Evolutionary conservation across 1,284 basidiomycete species (phyloP).

Genomic region (Ganoderma resinaceum): DNA sequence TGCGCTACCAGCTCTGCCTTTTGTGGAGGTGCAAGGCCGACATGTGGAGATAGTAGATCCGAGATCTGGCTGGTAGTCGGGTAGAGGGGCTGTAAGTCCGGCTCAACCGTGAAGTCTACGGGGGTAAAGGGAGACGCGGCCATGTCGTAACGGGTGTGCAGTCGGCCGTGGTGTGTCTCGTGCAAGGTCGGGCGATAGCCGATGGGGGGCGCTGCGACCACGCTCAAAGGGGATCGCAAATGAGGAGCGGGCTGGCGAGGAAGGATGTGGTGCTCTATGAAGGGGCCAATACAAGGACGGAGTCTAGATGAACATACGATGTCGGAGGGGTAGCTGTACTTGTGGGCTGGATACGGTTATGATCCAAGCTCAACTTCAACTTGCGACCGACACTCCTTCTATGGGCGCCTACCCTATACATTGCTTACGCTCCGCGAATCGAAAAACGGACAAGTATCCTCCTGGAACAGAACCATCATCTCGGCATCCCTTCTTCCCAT

Average conservation of each 20-base stretch:
- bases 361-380: background rate
- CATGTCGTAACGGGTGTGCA: slow-evolving; percentile 22
- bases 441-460: background rate
- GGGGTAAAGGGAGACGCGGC: slow-evolving; percentile 34
- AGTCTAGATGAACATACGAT: slow-evolving; percentile 6
- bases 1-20: slow-evolving; percentile 74
- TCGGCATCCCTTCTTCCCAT: background rate
- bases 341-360: background rate
- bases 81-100: slow-evolving; percentile 79
- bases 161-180: slow-evolving; percentile 6
- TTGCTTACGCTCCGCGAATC: background rate
- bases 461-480: background rate
- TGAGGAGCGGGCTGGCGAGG: no score
- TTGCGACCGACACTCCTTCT: background rate
- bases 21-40: slow-evolving; percentile 70
- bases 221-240: background rate
- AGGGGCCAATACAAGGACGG: background rate
- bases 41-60: slow-evolving; percentile 66
- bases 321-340: background rate
- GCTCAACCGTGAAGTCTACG: slow-evolving; percentile 69
- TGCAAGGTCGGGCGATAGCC: background rate
- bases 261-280: background rate
- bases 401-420: background rate
- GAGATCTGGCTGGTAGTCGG: slow-evolving; percentile 70
- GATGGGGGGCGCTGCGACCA: background rate